Base-by-base conservation (phyloP, 192 early-diverging fungal genomes). In the Entrophospora sp. region DNA sequence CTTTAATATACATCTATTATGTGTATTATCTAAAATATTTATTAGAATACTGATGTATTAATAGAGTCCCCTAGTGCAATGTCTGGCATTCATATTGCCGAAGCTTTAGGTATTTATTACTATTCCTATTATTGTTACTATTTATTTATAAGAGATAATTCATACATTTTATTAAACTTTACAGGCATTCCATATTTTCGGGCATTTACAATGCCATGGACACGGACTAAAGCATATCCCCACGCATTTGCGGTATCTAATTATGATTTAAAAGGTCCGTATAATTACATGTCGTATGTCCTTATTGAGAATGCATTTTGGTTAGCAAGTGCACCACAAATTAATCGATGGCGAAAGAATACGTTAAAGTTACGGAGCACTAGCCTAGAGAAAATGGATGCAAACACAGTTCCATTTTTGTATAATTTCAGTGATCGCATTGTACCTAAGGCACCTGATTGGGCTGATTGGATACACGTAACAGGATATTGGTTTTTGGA, bases 401-500 rank as follows among this genome's bases (percentile, higher is more conserved):
- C 78, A 3, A 70, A 67, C 24, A 73, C 71, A n/a, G 79, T 85
- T n/a, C 87, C 86, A 5, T 79, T 80, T 43, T 66, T 88, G 59
- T 87, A 89, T 66, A 81, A 71, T 25, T 87, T 85, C 70, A 83
- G 81, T 62, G 74, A 83, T 13, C 66, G 71, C 32, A 67, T 87
- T 14, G 76, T 89, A 5, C 85, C 87, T 0, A 75, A 66, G 16
- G 84, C 87, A 1, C 53, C 73, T 43, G 85, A 89, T 56, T 89
- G 87, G 87, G 66, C 72, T 30, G 86, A 85, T 28, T 86, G 80
- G 81, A 74, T 87, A 20, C 85, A 89, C 46, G 78, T 80, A 13
- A 78, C 77, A 52, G 89, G 89, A 2, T 91, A 87, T 68, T 88
- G 84, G 81, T 91, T 91, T 67, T 68, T 89, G 27, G 85, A 89